Evolutionary conservation across 352 stramenopile genomes (phyloP), one percentile per base, ranked within the genome.

Genomic region (Globisporangium carolinianum): DNA sequence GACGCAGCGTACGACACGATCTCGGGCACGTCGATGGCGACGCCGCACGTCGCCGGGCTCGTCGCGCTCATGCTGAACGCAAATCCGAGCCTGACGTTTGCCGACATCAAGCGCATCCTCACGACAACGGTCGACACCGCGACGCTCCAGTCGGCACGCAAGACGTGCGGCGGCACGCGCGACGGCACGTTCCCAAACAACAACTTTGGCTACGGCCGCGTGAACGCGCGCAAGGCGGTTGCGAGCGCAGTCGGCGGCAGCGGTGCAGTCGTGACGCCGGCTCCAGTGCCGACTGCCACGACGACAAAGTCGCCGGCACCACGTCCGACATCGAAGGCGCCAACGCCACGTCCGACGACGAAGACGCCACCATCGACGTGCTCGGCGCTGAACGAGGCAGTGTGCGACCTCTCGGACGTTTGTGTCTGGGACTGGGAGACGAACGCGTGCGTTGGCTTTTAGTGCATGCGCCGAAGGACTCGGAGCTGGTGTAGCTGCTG

Each of bases 11-110:
- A 69, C 59, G 55, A 64, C 42, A 63, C 58, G 3, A 65, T 68
- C 55, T 69, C 64, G 35, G 70, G 70, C 15, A 78, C 70, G 36
- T 62, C 43, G 41, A 78, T 78, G 70, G 67, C 70, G 9, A 66
- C 64, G 15, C 70, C 67, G 9, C 66, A 75, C 51, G 67, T 77
- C 9, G 24, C 63, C 6, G 69, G 69, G 24, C 61, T 73, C 39
- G 60, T 76, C 15, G 67, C 72, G n/a, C 60, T 80, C 15, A 36
- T 75, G 35, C 57, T 77, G 36, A 64, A 46, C 18, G 56, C 48
- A 39, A 65, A 72, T 14, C 46, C 55, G 11, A 36, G 8, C n/a
- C 51, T 70, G 12, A 66, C 47, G 43, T 74, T 62, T 50, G 53
- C 62, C 5, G 11, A 67, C 24, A 42, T 70, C 7, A 55, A 58